phyloP scores from a whole-genome alignment of 192 early-diverging fungal genomes.

The Geranomyces michiganensis region DNA sequence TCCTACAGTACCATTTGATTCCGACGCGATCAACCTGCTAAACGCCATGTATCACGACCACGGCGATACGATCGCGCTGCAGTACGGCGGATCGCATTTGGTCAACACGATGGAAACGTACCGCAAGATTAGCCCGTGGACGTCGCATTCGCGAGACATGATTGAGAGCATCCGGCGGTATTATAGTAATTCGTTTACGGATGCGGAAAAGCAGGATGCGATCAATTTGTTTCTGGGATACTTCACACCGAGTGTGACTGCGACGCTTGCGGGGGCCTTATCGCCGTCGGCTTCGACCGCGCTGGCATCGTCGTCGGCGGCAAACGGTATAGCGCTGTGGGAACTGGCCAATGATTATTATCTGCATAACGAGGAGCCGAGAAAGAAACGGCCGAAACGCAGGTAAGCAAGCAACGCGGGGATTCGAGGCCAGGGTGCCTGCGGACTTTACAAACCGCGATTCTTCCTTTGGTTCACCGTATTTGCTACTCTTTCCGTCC shows the following conservation, averaged over 20 bases:
- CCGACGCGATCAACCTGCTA: constrained; percentile 88
- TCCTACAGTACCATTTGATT: constrained; percentile 85
- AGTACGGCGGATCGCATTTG: constrained; percentile 95
- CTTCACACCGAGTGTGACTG: constrained; percentile 44
- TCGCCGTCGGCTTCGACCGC: neutral
- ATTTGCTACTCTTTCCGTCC: neutral
- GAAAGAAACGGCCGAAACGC: constrained; percentile 39
- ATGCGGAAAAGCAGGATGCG: constrained; percentile 96
- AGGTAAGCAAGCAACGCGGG: constrained; percentile 59
- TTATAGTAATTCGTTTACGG: constrained; percentile 94
- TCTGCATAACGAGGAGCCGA: constrained; percentile 72
- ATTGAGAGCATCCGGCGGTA: constrained; percentile 91
- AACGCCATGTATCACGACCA: constrained; percentile 98
- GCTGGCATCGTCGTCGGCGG: neutral
- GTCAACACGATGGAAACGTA: constrained; percentile 99
- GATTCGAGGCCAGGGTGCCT: too few relatives aligned
- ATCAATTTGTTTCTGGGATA: constrained; percentile 82
- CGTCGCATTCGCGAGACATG: constrained; percentile 93
- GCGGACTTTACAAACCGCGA: neutral
- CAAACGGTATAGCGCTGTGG: constrained; percentile 63
- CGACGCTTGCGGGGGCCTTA: too few relatives aligned
- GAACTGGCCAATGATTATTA: constrained; percentile 76
- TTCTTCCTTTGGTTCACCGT: neutral
- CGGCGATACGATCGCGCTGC: constrained; percentile 87
- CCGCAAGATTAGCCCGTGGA: constrained; percentile 91